Percentiles rank a stretch among this genome's conserved stretches.
phyloP scores from a whole-genome alignment of 208 protist genomes.

The Porcisia hertigi region DNA sequence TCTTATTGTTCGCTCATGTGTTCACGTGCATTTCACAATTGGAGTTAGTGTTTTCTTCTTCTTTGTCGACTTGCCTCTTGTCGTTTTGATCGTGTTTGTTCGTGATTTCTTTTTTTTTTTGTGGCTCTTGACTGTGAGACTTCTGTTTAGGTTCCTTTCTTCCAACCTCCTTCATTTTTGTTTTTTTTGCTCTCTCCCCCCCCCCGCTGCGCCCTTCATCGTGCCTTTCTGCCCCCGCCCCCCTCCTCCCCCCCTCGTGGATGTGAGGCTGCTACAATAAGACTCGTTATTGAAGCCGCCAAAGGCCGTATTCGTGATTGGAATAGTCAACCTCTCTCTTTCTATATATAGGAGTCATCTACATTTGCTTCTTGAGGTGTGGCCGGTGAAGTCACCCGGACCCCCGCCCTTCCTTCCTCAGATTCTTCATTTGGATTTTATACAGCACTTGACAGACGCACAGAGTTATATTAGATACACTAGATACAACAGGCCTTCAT shows the following conservation, averaged over 20 bases:
- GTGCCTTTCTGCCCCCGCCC: background rate
- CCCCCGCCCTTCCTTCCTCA: background rate
- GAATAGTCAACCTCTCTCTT: background rate
- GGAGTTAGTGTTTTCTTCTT: background rate
- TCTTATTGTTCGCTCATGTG: no score
- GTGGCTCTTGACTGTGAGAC: no score
- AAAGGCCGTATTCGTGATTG: background rate
- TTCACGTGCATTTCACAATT: no score
- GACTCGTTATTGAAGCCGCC: background rate
- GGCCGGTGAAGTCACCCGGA: background rate
- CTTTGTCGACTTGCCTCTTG: background rate
- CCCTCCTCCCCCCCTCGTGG: no score
- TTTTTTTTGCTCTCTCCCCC: background rate
- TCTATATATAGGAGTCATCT: no score
- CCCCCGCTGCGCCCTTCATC: background rate
- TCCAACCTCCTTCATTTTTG: background rate
- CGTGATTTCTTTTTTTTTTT: no score
- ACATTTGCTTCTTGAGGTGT: background rate
- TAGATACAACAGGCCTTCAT: background rate
- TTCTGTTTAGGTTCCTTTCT: background rate
- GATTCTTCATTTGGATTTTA: background rate
- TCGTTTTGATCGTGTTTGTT: background rate
- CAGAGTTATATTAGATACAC: constrained; percentile 1
- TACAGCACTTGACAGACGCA: background rate
- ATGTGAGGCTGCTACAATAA: background rate